Base-by-base conservation (phyloP, 148 eudicot species). In the Persicaria tinctoria region DNA sequence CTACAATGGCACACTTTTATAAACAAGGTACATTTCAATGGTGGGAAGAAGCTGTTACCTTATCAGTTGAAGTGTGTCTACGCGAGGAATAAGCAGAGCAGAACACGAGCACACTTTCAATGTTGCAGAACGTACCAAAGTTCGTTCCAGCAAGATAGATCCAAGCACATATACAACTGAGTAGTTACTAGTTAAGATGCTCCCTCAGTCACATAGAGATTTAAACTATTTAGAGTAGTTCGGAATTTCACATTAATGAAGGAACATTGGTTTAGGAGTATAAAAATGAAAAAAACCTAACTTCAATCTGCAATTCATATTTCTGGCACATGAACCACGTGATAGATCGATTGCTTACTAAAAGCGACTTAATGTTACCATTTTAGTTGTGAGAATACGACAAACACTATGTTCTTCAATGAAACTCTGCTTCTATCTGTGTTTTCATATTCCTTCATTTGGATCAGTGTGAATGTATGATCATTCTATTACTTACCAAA, bases 401-500 rank as follows among this genome's bases (percentile, higher is more conserved):
- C 45, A 27, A 63, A 3, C 41, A 32, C 3, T 32, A 32, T 32
- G 41, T 1, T 12, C 46, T 50, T 50, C 12, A 32, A 12, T 4
- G 69, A 63, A 63, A 8, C 5, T 5, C 13, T 8, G 46, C 6
- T 32, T 63, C 69, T 32, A 38, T 63, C 69, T 32, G 69, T 46
- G 13, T 63, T 63, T 23, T 38, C n/a, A 27, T 4, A 38, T 63
- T 63, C 69, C 69, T 63, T 8, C 46, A 57, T 63, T 63, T 63
- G 10, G 46, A 10, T 12, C 69, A 10, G 16, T 32, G 41, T 32
- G 41, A 32, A 32, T 32, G 41, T 7, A 63, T 11, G 46, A 27
- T 38, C 45, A 63, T 4, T 63, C 46, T 32, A 27, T 63, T 63
- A 63, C 12, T 11, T 63, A 63, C 69, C 69, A 63, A 63, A 63